Evolutionary conservation across 345 rosid genomes (phyloP).

Genomic region (Brassica incana): DNA sequence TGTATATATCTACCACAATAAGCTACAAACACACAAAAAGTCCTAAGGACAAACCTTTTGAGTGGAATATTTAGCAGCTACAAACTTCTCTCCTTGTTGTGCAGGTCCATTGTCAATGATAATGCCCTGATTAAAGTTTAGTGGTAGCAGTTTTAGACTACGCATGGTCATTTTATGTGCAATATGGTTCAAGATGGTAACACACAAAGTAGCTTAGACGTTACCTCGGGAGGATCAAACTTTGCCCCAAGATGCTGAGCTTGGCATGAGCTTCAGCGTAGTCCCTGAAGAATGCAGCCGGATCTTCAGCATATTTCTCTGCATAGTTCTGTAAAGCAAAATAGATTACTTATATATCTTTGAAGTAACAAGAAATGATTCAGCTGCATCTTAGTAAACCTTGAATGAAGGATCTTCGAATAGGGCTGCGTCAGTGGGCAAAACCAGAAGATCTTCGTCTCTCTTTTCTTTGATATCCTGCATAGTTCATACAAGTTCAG

Average conservation of each 20-base stretch:
- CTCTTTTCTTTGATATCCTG: constrained; percentile 80
- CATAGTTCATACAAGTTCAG: neutral
- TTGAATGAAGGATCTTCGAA: constrained; percentile 94
- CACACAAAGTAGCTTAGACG: neutral
- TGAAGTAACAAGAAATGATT: neutral
- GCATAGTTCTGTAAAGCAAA: constrained; percentile 65
- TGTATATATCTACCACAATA: too few relatives aligned
- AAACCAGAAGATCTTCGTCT: constrained; percentile 77
- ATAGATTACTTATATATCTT: neutral
- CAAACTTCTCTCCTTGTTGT: constrained; percentile 65
- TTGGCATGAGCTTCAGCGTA: constrained; percentile 97
- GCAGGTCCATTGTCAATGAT: constrained; percentile 50
- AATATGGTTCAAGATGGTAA: neutral
- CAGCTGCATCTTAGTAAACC: constrained; percentile 38
- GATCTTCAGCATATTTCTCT: constrained; percentile 86
- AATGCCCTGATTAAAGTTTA: constrained; percentile 57
- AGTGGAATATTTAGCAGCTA: constrained; percentile 82
- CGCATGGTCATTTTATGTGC: neutral
- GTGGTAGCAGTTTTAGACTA: constrained; percentile 9
- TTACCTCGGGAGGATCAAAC: constrained; percentile 89
- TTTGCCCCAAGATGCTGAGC: constrained; percentile 93
- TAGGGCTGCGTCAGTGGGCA: constrained; percentile 92
- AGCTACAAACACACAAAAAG: neutral
- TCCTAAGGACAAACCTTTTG: constrained; percentile 51
- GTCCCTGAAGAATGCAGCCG: constrained; percentile 80